A percentile compares a stretch with the other conserved stretches of the same genome.
Evolutionary conservation across 192 early-diverging fungal species (phyloP).

Genomic region (Coemansia sp.): DNA sequence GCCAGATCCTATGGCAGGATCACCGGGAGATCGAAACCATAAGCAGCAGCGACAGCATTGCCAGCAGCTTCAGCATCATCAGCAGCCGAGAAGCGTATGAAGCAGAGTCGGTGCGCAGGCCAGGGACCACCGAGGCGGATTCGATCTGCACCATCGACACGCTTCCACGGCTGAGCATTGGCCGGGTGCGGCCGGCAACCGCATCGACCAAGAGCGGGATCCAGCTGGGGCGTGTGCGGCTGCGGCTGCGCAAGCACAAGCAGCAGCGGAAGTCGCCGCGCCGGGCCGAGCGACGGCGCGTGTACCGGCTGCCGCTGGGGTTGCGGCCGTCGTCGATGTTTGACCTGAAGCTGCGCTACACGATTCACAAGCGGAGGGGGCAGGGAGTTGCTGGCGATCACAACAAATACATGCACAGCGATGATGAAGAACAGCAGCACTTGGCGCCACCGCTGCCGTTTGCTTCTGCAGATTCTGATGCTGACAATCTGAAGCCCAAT

Average conservation of each 20-base stretch:
- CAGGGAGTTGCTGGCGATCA: conserved; percentile 11
- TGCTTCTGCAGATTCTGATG: background rate
- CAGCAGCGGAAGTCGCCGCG: background rate
- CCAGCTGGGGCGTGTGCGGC: conserved; percentile 9
- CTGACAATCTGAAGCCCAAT: background rate
- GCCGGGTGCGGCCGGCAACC: conserved; percentile 10
- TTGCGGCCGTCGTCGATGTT: conserved; percentile 49
- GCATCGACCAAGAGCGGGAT: conserved; percentile 1
- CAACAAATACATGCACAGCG: conserved; percentile 13
- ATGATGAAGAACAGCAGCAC: background rate
- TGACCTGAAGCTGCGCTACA: conserved; percentile 38
- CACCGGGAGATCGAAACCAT: background rate
- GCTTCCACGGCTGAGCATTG: conserved; percentile 25
- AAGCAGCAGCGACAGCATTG: background rate
- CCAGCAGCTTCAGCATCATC: background rate
- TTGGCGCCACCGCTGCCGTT: conserved; percentile 7
- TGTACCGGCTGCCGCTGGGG: conserved; percentile 34
- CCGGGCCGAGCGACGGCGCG: background rate
- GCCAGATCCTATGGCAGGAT: conserved; percentile 4
- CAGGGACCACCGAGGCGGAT: conserved; percentile 21
- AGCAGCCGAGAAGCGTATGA: conserved; percentile 1
- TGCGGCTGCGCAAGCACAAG: conserved; percentile 7
- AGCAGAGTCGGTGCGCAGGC: background rate
- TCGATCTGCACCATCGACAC: conserved; percentile 45
- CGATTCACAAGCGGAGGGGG: background rate